Conservation (phyloP, 805 yeast genomes). For the Barnettozyma wickerhamii region DNA sequence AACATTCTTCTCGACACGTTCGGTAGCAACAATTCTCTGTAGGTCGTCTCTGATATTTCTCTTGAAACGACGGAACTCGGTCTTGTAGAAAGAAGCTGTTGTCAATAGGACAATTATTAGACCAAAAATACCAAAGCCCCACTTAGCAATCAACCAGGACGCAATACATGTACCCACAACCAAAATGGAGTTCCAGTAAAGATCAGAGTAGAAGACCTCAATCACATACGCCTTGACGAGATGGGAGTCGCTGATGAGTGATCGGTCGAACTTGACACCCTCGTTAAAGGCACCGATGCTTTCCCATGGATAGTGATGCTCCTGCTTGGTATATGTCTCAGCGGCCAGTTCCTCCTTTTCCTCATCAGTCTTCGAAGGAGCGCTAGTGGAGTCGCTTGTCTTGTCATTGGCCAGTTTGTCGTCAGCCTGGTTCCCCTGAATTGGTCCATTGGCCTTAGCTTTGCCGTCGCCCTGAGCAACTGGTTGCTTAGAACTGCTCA, state of each 20-base stretch:
- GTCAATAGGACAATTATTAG: constrained; percentile 54
- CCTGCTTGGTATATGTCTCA: constrained; percentile 1
- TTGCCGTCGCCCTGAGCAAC: not conserved
- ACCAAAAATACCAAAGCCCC: constrained; percentile 63
- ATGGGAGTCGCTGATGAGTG: constrained; percentile 27
- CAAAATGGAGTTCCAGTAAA: constrained; percentile 63
- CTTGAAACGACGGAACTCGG: constrained; percentile 73
- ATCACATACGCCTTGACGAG: constrained; percentile 53
- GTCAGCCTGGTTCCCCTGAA: not conserved
- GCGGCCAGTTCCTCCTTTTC: not conserved
- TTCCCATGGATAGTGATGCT: constrained; percentile 32
- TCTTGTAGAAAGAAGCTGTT: constrained; percentile 62
- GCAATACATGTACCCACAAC: constrained; percentile 68
- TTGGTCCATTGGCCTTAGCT: not conserved
- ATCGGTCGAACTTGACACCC: constrained; percentile 20
- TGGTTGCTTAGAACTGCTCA: no score
- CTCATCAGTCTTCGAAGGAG: not conserved
- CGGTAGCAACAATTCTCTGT: constrained; percentile 58
- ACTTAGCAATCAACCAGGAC: constrained; percentile 61
- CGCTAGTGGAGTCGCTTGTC: not conserved
- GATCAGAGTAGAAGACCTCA: constrained; percentile 68
- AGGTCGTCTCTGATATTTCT: constrained; percentile 74
- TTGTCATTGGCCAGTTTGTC: not conserved
- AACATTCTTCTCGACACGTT: constrained; percentile 53
- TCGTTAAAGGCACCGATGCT: constrained; percentile 28